Conservation (phyloP, 2,329 filamentous ascomycete species). For the Trichoderma atrobrunneum region DNA sequence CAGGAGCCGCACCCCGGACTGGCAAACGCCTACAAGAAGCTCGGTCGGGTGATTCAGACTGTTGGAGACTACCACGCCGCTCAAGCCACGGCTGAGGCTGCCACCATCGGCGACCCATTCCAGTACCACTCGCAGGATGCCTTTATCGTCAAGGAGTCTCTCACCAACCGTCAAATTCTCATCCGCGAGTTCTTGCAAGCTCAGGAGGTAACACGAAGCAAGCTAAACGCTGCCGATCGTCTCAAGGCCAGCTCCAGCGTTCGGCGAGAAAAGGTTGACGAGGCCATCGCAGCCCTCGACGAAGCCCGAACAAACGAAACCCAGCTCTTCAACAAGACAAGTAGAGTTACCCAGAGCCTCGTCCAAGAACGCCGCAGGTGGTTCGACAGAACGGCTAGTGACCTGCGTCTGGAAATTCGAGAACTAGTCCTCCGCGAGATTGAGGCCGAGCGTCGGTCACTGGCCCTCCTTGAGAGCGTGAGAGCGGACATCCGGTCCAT, state of each 20-base stretch:
- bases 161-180: slow-evolving; percentile 96
- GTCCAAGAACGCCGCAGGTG: slow-evolving; percentile 85
- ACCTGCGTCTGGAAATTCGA: slow-evolving; percentile 77
- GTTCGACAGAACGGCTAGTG: slow-evolving; percentile 83
- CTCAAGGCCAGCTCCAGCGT: slow-evolving; percentile 85
- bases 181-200: slow-evolving; percentile 90
- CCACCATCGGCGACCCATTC: slow-evolving; percentile 87
- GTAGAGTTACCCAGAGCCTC: slow-evolving; percentile 84
- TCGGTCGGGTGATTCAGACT: slow-evolving; percentile 89
- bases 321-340: slow-evolving; percentile 79
- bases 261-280: slow-evolving; percentile 91
- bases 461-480: slow-evolving; percentile 90
- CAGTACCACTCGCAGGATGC: slow-evolving; percentile 94
- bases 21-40: slow-evolving; percentile 86
- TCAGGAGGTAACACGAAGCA: slow-evolving; percentile 78
- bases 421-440: slow-evolving; percentile 95
- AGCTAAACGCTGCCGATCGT: slow-evolving; percentile 81
- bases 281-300: slow-evolving; percentile 87
- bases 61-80: slow-evolving; percentile 94
- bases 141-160: slow-evolving; percentile 95
- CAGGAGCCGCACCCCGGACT: slow-evolving; percentile 90
- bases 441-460: slow-evolving; percentile 86
- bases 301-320: slow-evolving; percentile 81
- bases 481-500: slow-evolving; percentile 91
- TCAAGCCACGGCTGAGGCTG: slow-evolving; percentile 94